phyloP scores from a whole-genome alignment of 176 grass and related monocot genomes.

The Saccharum officinarum region DNA sequence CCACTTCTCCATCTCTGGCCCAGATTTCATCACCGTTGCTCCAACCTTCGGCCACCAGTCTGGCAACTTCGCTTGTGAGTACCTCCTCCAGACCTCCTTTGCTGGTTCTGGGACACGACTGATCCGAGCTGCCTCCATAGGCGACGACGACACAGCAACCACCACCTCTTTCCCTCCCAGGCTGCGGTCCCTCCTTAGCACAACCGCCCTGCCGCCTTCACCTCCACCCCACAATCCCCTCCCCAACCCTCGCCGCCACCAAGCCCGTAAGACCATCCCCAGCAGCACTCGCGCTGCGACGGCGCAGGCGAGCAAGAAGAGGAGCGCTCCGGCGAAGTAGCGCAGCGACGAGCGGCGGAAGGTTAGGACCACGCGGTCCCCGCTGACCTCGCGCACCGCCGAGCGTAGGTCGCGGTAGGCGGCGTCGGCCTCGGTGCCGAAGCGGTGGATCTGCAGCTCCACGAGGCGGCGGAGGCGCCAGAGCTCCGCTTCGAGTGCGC shows the following conservation, averaged over 20 bases:
- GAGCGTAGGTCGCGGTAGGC: constrained; percentile 60
- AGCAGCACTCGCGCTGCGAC: constrained; percentile 38
- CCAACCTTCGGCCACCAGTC: constrained; percentile 60
- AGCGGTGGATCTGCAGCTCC: constrained; percentile 50
- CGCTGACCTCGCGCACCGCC: constrained; percentile 44
- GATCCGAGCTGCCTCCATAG: background rate
- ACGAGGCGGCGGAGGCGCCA: constrained; percentile 45
- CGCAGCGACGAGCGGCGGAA: constrained; percentile 64
- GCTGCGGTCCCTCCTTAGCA: constrained; percentile 63
- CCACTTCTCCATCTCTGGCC: constrained; percentile 28
- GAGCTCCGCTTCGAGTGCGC: constrained; percentile 34
- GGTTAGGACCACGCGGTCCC: constrained; percentile 60
- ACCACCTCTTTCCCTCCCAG: constrained; percentile 72
- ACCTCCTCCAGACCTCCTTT: constrained; percentile 24
- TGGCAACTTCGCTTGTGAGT: constrained; percentile 31
- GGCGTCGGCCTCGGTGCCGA: constrained; percentile 47
- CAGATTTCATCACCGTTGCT: constrained; percentile 1
- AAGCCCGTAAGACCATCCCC: constrained; percentile 34
- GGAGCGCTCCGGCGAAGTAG: constrained; percentile 43
- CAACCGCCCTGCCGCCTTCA: constrained; percentile 6
- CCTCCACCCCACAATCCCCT: constrained; percentile 23
- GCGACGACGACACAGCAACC: constrained; percentile 33
- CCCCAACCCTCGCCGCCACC: constrained; percentile 15
- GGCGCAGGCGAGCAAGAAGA: constrained; percentile 49
- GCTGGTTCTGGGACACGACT: constrained; percentile 32